These are phyloP conservation scores for Parietichytrium sp. DNA, from an alignment of 108 stramenopile genomes.

Conservation along the genomic window DNA sequence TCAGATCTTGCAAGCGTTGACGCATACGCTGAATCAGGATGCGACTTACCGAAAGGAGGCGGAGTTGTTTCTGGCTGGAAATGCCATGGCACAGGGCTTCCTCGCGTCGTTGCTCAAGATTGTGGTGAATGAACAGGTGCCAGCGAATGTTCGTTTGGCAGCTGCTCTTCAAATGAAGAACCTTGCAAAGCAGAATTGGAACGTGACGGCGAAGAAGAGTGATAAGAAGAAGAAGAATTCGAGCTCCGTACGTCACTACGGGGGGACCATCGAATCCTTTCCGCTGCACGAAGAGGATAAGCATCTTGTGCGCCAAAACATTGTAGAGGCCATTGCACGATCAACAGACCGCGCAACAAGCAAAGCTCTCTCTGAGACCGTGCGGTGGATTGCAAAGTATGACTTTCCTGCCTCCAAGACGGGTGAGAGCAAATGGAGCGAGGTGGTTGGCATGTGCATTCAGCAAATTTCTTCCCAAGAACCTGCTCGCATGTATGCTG, in stretches of 20 bases:
- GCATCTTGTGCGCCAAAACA: conserved; percentile 24
- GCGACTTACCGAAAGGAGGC: conserved; percentile 12
- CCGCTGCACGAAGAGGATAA: neutral
- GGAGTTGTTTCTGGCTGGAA: neutral
- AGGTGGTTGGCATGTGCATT: neutral
- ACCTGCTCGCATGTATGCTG: neutral
- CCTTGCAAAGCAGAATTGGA: conserved; percentile 10
- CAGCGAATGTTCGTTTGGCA: neutral
- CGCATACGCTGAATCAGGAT: conserved; percentile 25
- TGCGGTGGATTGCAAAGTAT: neutral
- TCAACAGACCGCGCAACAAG: neutral
- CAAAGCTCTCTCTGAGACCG: neutral
- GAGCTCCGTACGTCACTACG: neutral
- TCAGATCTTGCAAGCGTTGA: conserved; percentile 6
- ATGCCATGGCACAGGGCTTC: neutral
- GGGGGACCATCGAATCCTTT: neutral
- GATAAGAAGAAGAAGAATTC: neutral
- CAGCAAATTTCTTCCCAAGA: neutral
- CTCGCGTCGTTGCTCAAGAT: conserved; percentile 22
- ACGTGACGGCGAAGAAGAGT: neutral
- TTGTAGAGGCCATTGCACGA: conserved; percentile 8
- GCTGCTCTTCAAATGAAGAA: conserved; percentile 27
- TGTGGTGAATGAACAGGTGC: neutral
- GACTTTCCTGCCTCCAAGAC: conserved; percentile 15
- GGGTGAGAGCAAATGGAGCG: neutral